phyloP scores from a whole-genome alignment of 1,284 basidiomycete genomes.

The Leccinum variabile region DNA sequence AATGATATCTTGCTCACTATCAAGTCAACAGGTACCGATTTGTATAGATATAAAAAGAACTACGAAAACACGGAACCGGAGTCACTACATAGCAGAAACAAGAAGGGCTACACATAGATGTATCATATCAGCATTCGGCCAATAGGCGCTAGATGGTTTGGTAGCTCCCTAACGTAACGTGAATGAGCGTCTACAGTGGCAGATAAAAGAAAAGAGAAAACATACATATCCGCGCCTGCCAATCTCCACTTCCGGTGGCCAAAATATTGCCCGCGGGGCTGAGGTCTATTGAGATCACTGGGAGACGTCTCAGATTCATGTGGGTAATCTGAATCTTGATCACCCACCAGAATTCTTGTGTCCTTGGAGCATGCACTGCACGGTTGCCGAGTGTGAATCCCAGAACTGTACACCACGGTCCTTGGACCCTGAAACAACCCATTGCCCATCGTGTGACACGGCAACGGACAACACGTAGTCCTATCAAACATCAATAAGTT shows the following conservation, averaged over 20 bases:
- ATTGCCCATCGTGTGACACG: slow-evolving; percentile 82
- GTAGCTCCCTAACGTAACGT: slow-evolving; percentile 28
- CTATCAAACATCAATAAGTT: slow-evolving; percentile 32
- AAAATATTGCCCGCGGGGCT: slow-evolving; percentile 73
- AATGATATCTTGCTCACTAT: slow-evolving; percentile 9
- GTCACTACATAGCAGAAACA: slow-evolving; percentile 32
- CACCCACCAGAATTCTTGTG: slow-evolving; percentile 80
- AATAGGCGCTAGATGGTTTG: slow-evolving; percentile 28
- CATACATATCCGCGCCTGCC: slow-evolving; percentile 78
- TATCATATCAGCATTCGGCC: slow-evolving; percentile 11
- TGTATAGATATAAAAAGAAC: slow-evolving; percentile 28
- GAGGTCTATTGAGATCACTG: slow-evolving; percentile 84
- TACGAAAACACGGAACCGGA: slow-evolving; percentile 11
- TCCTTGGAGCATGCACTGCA: slow-evolving; percentile 85
- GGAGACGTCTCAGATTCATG: slow-evolving; percentile 18
- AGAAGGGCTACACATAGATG: slow-evolving; percentile 31
- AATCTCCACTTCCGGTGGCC: slow-evolving; percentile 88
- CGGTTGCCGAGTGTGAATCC: slow-evolving; percentile 73
- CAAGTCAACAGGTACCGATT: slow-evolving; percentile 15
- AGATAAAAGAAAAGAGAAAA: slow-evolving; percentile 14
- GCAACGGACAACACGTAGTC: slow-evolving; percentile 82
- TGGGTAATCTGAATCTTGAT: slow-evolving; percentile 1
- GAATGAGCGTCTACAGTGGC: slow-evolving; percentile 7
- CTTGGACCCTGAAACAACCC: slow-evolving; percentile 90
- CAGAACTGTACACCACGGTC: slow-evolving; percentile 90